Conservation (phyloP, 495 filamentous ascomycete genomes). For the Talaromyces adpressus region DNA sequence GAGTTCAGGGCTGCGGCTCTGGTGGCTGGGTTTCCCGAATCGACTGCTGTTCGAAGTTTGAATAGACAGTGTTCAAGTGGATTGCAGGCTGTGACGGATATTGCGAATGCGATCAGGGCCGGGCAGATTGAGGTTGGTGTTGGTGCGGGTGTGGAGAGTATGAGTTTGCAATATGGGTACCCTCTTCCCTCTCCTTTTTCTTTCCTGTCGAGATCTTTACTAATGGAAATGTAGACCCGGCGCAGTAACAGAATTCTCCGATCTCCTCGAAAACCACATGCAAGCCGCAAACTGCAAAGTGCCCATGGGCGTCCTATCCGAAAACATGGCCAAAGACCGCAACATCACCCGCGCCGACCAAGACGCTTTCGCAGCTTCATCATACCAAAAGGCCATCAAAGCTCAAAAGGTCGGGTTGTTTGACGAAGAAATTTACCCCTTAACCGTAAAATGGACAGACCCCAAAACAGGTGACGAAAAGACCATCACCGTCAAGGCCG, state of each 20-base stretch:
- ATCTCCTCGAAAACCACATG: slow-evolving; percentile 75
- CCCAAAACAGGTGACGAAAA: slow-evolving; percentile 86
- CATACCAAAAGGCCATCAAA: slow-evolving; percentile 80
- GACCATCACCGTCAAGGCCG: slow-evolving; percentile 72
- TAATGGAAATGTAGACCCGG: slow-evolving; percentile 46
- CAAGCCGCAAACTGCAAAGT: slow-evolving; percentile 95
- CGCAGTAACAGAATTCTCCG: slow-evolving; percentile 91
- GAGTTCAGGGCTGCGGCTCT: slow-evolving; percentile 92
- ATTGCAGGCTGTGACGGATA: slow-evolving; percentile 83
- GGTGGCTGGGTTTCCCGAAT: slow-evolving; percentile 84
- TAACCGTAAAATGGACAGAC: slow-evolving; percentile 78
- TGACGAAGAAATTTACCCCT: slow-evolving; percentile 83
- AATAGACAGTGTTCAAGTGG: slow-evolving; percentile 92
- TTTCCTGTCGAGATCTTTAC: slow-evolving; percentile 10
- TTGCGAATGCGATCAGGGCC: slow-evolving; percentile 79
- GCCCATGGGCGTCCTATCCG: slow-evolving; percentile 90
- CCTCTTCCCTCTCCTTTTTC: slow-evolving; percentile 12
- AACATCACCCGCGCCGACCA: slow-evolving; percentile 64
- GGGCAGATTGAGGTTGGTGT: slow-evolving; percentile 96
- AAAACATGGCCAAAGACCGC: slow-evolving; percentile 87
- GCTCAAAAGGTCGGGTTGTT: slow-evolving; percentile 88
- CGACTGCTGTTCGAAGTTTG: slow-evolving; percentile 70
- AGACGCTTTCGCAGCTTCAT: slow-evolving; percentile 82
- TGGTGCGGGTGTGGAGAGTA: slow-evolving; percentile 95
- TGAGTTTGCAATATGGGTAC: slow-evolving; percentile 86